Evolutionary conservation across 192 early-diverging fungal species (phyloP), one percentile per base, ranked within the genome.

Genomic region (Coemansia sp.): DNA sequence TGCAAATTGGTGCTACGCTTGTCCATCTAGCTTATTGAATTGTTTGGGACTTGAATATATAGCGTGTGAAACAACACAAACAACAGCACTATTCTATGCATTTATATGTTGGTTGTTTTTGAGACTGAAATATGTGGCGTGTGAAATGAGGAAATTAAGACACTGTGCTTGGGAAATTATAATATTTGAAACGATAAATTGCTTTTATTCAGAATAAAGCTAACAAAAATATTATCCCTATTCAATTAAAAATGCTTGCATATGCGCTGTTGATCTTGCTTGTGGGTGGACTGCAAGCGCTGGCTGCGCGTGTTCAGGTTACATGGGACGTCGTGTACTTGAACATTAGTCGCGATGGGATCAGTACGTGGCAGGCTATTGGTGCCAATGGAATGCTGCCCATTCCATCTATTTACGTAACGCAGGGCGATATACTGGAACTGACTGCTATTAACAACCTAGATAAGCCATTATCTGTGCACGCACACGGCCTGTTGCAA

Each of bases 401-500:
- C 76, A 84, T 73, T 14, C 64, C 70, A 1, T 49, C 64, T 5
- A 38, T 73, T 0, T 12, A 58, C 10, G 21, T 62, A 0, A 36
- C 42, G 0, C 40, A 44, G n/a, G 70, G 70, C 15, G 76, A 67
- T 63, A 69, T 58, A n/a, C 60, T 67, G 61, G 20, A 50, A 5
- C 51, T 71, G 52, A 59, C 47, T 8, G 70, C 61, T n/a, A 52
- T 44, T 64, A 71, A 88, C 73, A 70, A 74, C 12, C 60, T 88
- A 15, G 64, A 81, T 37, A 59, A 74, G 40, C 76, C 83, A 7
- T 85, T 88, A 25, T 65, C 82, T 1, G 51, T 92, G 26, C 91
- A 89, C 79, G 63, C 80, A 4, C 92, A 94, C 75, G 92, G 92
- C 4, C 37, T 93, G 14, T 91, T 86, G 67, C 86, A 89, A 56